A percentile compares a stretch with the other conserved stretches of the same genome.
Conservation (phyloP, 257 asterid species). For the Solanum clarkiae region DNA sequence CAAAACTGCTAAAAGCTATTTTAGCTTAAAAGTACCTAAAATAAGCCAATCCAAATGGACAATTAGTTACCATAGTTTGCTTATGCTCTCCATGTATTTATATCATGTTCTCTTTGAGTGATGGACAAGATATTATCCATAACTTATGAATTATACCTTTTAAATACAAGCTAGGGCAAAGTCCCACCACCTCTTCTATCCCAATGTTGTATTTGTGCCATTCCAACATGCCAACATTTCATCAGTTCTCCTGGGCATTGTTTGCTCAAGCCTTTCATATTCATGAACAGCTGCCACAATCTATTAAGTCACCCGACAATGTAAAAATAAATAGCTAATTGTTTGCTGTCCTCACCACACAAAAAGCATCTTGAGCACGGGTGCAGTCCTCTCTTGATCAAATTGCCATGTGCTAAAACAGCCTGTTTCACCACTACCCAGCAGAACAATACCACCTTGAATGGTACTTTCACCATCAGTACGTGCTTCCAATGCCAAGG, state of each 20-base stretch:
- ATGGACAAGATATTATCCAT: no score
- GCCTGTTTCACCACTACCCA: background rate
- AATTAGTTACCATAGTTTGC: no score
- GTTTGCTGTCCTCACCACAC: background rate
- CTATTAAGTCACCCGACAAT: background rate
- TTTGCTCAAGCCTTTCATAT: background rate
- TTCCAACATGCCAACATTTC: background rate
- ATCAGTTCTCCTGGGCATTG: background rate
- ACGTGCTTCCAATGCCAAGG: background rate
- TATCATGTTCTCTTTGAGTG: no score
- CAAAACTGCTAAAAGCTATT: no score
- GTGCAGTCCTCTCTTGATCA: background rate
- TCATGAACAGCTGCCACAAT: background rate
- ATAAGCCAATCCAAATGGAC: no score
- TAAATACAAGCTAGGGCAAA: background rate
- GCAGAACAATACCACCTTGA: background rate
- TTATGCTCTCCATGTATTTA: no score
- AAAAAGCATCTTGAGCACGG: background rate
- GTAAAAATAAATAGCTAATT: background rate
- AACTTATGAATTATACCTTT: background rate
- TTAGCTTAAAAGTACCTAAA: no score
- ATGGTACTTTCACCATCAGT: background rate
- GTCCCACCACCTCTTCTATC: background rate
- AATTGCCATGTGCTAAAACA: background rate
- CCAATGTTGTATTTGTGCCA: background rate